These are phyloP conservation scores for Aspergillus sp. DNA, from an alignment of 2,329 filamentous ascomycete genomes.

Conservation along the genomic window DNA sequence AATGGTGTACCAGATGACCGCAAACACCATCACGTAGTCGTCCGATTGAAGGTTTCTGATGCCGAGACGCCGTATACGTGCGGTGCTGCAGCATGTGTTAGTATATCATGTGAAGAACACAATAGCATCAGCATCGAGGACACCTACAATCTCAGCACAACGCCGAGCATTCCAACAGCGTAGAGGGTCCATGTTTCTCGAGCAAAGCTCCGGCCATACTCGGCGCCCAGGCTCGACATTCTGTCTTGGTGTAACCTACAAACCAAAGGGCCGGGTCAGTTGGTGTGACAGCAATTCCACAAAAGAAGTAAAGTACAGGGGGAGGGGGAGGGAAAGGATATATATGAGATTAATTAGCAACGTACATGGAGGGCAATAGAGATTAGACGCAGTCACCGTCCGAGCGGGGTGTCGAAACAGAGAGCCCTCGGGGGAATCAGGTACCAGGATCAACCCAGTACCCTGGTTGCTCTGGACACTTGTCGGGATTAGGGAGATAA, in stretches of 20 bases:
- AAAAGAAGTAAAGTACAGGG: constrained; percentile 1
- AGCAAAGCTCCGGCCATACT: constrained; percentile 29
- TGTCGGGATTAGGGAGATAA: background rate
- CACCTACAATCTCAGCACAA: constrained; percentile 40
- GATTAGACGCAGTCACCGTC: background rate
- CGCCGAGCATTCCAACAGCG: constrained; percentile 37
- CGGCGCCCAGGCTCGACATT: constrained; percentile 31
- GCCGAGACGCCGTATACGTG: constrained; percentile 44
- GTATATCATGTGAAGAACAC: background rate
- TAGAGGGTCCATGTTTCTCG: constrained; percentile 45
- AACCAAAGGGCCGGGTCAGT: constrained; percentile 8
- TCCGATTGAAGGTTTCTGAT: constrained; percentile 54
- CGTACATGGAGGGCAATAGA: background rate
- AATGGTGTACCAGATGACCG: constrained; percentile 56
- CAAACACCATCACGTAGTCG: constrained; percentile 57
- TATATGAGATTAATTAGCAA: background rate
- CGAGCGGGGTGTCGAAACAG: background rate
- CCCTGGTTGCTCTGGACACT: background rate
- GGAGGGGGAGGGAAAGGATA: background rate
- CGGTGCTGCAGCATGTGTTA: constrained; percentile 27
- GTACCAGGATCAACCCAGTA: background rate
- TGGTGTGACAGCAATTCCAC: background rate
- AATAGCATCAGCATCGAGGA: constrained; percentile 21
- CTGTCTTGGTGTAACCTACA: constrained; percentile 21
- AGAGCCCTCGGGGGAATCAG: background rate